Base-by-base conservation (phyloP, 352 stramenopile species). In the Saprolegnia diclina region DNA sequence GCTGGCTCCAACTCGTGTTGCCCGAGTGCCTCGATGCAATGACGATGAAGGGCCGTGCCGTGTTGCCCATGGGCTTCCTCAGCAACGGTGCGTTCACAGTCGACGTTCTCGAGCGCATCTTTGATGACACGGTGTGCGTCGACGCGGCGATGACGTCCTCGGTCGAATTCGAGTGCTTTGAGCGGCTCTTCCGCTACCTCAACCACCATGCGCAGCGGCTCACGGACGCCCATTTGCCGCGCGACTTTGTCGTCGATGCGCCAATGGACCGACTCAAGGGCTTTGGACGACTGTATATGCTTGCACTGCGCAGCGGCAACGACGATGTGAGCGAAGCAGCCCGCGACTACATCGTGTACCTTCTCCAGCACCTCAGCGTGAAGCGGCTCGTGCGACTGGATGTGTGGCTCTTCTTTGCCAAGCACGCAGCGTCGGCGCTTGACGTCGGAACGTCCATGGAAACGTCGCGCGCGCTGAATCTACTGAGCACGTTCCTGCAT, bases 401-500 rank as follows among this genome's bases (percentile, higher is more conserved):
- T 46, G 80, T 90, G 5, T 91, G 83, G 83, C 69, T 75, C 29
- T 79, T 87, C 26, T 91, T 90, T 72, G 79, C 83, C 19, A 38
- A 78, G 45, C 67, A 79, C 55, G 50, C 45, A 9, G 7, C 21
- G 55, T n/a, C 42, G 53, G 18, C 24, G 14, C 22, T 66, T 5
- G 21, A 67, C 22, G 40, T 45, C 52, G 42, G 13, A 48, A 16
- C 52, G 35, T 16, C 35, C 24, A 22, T 29, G n/a, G 52, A 59
- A 24, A 59, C 32, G 4, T 26, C 24, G 13, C 79, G 85, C 6
- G 32, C 91, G 29, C 71, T 94, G 1, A 63, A 85, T 5, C 26
- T 95, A 45, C 73, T 95, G n/a, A 86, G 79, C 40, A 93, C 85
- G 19, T 88, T 95, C 72, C 64, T 95, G 14, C 74, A 82, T 35